Conservation (phyloP, 108 stramenopile genomes). For the Bacterosira constricta region DNA sequence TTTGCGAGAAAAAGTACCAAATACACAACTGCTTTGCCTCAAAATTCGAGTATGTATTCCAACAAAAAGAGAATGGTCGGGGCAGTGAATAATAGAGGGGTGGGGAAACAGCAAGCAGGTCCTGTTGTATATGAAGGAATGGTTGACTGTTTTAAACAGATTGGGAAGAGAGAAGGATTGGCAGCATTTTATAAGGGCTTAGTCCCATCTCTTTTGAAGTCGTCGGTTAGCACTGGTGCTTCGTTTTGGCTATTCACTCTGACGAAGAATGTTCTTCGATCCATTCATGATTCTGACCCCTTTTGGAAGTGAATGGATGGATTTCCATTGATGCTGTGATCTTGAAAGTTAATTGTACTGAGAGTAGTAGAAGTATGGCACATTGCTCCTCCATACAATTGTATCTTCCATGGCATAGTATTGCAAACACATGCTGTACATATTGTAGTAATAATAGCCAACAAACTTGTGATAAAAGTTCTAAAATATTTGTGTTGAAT, state of each 20-base stretch:
- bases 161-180: slow-evolving; percentile 67
- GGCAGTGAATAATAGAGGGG: slow-evolving; percentile 21
- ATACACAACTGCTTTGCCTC: background rate
- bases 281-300: slow-evolving; percentile 39
- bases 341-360: too few relatives aligned
- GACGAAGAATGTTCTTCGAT: slow-evolving; percentile 44
- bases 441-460: too few relatives aligned
- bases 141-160: slow-evolving; percentile 71
- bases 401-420: too few relatives aligned
- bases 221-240: slow-evolving; percentile 53
- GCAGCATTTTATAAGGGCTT: slow-evolving; percentile 71
- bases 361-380: too few relatives aligned
- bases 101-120: background rate
- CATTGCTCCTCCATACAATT: too few relatives aligned
- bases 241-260: slow-evolving; percentile 63
- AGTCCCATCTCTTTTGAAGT: slow-evolving; percentile 71
- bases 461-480: too few relatives aligned
- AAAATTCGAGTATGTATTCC: slow-evolving; percentile 3
- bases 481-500: too few relatives aligned
- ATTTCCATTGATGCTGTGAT: too few relatives aligned
- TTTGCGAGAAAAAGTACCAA: slow-evolving; percentile 64
- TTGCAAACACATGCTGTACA: too few relatives aligned
- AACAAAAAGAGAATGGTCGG: slow-evolving; percentile 5
- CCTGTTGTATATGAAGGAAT: slow-evolving; percentile 58
- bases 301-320: too few relatives aligned